Evolutionary conservation across 1,284 basidiomycete genomes (phyloP), one percentile per base, ranked within the genome.

Genomic region (Sanghuangporus weigelae): DNA sequence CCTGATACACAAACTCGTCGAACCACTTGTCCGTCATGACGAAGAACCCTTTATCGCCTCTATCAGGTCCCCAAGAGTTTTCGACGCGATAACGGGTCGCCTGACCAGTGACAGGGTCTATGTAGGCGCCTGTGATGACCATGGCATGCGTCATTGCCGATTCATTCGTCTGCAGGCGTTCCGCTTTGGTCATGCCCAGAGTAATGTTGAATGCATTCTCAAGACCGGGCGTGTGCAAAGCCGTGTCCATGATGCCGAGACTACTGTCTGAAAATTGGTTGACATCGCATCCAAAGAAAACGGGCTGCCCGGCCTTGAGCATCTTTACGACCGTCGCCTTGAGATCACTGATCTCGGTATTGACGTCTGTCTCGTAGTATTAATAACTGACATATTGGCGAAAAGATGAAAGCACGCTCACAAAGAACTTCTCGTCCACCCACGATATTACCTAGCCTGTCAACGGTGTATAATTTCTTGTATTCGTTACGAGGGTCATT

Each of bases 281-380:
- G 40, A 94, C 89, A 71, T 93, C 95, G 73, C 93, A 97, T 1
- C 96, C 96, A 72, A 96, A 96, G 83, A 96, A 98, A 55, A 97
- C 90, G 1, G 96, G 92, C 49, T 89, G 86, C 56, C 94, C 93
- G 26, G 91, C 91, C 75, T 95, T 94, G 79, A 98, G 87, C 72
- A 88, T 81, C 78, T 88, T 88, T 62, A 96, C 84, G 19, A 95
- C 87, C 3, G 86, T 86, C 14, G 84, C 78, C 79, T 96, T 96
- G 72, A 98, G 83, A 53, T 86, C 84, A 49, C 88, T 84, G 66
- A 87, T 86, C 67, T 90, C 84, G 0, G 93, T 93, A 78, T 98
- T 98, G 66, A 98, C 93, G 73, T 97, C 92, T 94, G 68, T 3
- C 35, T 66, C 5, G 16, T 5, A 19, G 5, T n/a, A 19, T 46